Evolutionary conservation across 305 asterid genomes (phyloP), one percentile per base, ranked within the genome.

Genomic region (Caryopteris hybrid): DNA sequence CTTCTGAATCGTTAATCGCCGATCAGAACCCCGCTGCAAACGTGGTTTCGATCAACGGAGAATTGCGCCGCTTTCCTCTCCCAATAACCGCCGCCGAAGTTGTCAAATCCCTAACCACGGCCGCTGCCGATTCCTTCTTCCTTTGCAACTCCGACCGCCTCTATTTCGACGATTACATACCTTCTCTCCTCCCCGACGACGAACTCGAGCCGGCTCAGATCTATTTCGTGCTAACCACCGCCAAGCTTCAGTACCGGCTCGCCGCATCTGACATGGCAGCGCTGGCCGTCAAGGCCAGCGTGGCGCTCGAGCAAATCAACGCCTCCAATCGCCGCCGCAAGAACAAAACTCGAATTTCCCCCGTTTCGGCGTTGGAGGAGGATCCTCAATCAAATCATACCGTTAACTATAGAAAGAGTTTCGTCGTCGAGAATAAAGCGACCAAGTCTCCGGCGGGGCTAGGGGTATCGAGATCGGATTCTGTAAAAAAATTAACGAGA

Each of bases 141-240:
- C 56, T 87, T 43, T 85, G 95, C 85, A 80, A 72, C 54, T 87
- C 91, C 59, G 95, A 87, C 45, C 66, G 84, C 8, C 67, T 87
- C 17, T 76, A 69, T 76, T 85, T 85, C 64, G 84, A 81, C 64
- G 84, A 85, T 2, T 83, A 31, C 75, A 85, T 85, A 3, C 89
- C 95, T 0, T 42, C 85, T 9, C 76, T 87, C 61, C 66, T 61
- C 5, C 38, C 46, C 1, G 25, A 62, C 8, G 74, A 81, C 4
- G 61, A 64, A 0, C 91, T 85, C 45, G 74, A 83, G 31, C 68
- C 81, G 14, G 45, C 74, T 12, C 92, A 83, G 78, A 78, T 86
- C 36, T 86, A 86, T 42, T 86, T 86, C 73, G 29, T 80, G 20
- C 80, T 86, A 12, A 81, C 87, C 0, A 42, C 33, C n/a, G 12